Evolutionary conservation across 75 land plant genomes (phyloP).

Genomic region (Sequoiadendron giganteum): DNA sequence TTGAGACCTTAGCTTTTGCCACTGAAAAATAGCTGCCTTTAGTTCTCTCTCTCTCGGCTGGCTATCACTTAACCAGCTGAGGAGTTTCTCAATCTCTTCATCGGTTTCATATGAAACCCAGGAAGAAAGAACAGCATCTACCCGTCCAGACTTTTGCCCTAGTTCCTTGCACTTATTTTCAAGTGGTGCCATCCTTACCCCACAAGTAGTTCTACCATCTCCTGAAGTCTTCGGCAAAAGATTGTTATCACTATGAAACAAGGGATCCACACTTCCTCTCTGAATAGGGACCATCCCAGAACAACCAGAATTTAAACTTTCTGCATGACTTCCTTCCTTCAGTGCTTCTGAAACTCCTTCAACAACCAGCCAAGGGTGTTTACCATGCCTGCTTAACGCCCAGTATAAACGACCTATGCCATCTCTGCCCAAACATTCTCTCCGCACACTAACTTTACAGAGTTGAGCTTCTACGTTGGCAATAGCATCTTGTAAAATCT

Average conservation of each 20-base stretch:
- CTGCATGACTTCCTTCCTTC: neutral
- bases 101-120: constrained; percentile 64
- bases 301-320: neutral
- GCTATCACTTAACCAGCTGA: constrained; percentile 50
- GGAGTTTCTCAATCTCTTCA: constrained; percentile 53
- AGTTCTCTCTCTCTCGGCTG: constrained; percentile 59
- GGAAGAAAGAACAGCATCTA: neutral
- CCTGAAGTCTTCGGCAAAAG: neutral
- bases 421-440: constrained; percentile 80
- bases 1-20: constrained; percentile 36
- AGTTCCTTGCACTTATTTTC: neutral
- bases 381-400: constrained; percentile 47
- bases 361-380: constrained; percentile 55
- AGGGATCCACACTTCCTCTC: neutral
- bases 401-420: constrained; percentile 67
- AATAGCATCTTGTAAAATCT: constrained; percentile 42
- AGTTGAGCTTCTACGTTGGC: constrained; percentile 45
- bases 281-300: neutral
- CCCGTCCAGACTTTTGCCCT: neutral
- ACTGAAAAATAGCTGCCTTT: constrained; percentile 54
- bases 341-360: constrained; percentile 25
- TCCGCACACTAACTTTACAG: constrained; percentile 44
- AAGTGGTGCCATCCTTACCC: neutral
- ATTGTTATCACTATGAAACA: neutral
- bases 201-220: neutral